These are phyloP conservation scores for Globisporangium emineosum DNA, from an alignment of 352 stramenopile genomes.

Conservation along the genomic window DNA sequence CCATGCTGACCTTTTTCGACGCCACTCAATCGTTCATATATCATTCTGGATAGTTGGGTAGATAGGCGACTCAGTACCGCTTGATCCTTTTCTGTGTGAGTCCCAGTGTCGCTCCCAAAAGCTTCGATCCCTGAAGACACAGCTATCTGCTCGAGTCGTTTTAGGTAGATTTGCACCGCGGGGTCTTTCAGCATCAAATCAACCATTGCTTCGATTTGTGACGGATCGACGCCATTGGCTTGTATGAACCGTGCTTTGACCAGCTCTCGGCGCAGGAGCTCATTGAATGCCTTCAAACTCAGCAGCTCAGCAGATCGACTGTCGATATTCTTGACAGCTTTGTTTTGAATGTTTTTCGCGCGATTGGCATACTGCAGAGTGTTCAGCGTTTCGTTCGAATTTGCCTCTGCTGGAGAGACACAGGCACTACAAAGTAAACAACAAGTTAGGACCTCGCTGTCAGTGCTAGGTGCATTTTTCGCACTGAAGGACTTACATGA, in stretches of 20 bases:
- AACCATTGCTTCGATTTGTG: slow-evolving; percentile 27
- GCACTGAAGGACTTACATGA: slow-evolving; percentile 55
- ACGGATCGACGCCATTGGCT: slow-evolving; percentile 18
- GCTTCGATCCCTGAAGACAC: slow-evolving; percentile 13
- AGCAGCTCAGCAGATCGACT: slow-evolving; percentile 68
- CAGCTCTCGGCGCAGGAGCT: slow-evolving; percentile 63
- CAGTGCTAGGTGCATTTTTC: not conserved
- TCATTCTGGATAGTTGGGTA: slow-evolving; percentile 9
- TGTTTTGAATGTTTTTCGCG: slow-evolving; percentile 89
- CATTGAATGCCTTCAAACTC: slow-evolving; percentile 64
- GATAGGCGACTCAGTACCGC: slow-evolving; percentile 5
- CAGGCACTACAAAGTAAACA: slow-evolving; percentile 41
- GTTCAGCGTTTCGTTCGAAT: slow-evolving; percentile 73
- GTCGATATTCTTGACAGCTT: slow-evolving; percentile 88
- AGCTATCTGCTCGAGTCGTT: slow-evolving; percentile 49
- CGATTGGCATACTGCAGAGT: slow-evolving; percentile 87
- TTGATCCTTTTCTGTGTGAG: slow-evolving; percentile 5
- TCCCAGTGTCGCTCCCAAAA: not conserved
- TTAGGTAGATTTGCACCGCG: slow-evolving; percentile 53
- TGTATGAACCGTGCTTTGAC: slow-evolving; percentile 51
- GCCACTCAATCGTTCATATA: slow-evolving; percentile 3
- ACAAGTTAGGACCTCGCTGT: not conserved
- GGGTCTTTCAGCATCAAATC: slow-evolving; percentile 44
- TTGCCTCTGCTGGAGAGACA: slow-evolving; percentile 71
- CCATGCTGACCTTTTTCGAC: not conserved